phyloP scores from a whole-genome alignment of 305 asterid genomes.

The Fraxinus greggii region DNA sequence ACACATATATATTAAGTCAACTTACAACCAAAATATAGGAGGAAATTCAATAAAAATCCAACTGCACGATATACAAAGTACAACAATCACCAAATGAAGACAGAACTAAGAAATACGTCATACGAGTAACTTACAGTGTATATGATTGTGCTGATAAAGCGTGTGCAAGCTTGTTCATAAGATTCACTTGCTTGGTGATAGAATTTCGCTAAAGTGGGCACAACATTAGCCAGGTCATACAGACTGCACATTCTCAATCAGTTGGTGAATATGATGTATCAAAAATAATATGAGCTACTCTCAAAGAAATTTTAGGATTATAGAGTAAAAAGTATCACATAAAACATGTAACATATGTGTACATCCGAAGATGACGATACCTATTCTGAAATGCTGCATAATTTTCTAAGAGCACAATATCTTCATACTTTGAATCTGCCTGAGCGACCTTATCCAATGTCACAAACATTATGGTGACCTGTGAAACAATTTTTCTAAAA shows the following conservation, averaged over 20 bases:
- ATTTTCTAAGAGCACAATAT: conserved; percentile 89
- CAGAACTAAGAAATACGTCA: conserved; percentile 20
- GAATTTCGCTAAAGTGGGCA: conserved; percentile 90
- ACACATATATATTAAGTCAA: conserved; percentile 6
- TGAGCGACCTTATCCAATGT: conserved; percentile 94
- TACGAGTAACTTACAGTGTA: conserved; percentile 59
- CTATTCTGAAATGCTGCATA: conserved; percentile 99
- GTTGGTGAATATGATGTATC: conserved; percentile 24
- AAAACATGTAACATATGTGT: background rate
- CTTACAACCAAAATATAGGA: conserved; percentile 8
- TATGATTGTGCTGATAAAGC: conserved; percentile 80
- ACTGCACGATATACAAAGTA: background rate
- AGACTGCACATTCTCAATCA: conserved; percentile 65
- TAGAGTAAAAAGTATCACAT: background rate
- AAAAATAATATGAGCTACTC: conserved; percentile 12
- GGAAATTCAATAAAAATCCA: conserved; percentile 6
- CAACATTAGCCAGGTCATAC: conserved; percentile 96
- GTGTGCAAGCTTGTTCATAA: conserved; percentile 94
- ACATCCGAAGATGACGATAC: conserved; percentile 35
- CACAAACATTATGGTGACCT: conserved; percentile 96
- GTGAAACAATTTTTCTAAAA: conserved; percentile 42
- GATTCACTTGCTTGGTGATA: conserved; percentile 99
- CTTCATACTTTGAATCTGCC: conserved; percentile 80
- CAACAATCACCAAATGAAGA: conserved; percentile 19
- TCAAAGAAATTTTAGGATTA: background rate